Evolutionary conservation across 768 basidiomycete genomes (phyloP), one percentile per base, ranked within the genome.

Genomic region (Calocybe gangraenosa): DNA sequence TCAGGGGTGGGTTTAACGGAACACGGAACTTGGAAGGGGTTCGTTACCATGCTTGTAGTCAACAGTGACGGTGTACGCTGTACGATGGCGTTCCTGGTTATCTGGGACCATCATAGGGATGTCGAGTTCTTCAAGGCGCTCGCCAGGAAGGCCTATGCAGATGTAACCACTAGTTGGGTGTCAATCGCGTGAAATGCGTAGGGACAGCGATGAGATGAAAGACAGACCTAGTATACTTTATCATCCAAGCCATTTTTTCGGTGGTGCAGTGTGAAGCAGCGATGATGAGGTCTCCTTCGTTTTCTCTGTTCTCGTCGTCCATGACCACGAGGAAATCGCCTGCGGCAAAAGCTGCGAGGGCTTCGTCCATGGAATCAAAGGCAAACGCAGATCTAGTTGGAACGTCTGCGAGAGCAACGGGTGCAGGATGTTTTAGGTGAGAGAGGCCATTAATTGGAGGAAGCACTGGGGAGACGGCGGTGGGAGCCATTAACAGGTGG

Each of bases 171-270:
- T 98, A 58, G 20, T 19, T 40, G 22, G 19, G 23, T 18, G n/a
- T 28, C 11, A 18, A 19, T 20, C 25, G 11, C 11, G 25, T 28
- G 25, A 28, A 11, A 28, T n/a, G 28, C 30, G 32, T 33, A 35
- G 37, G 42, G 37, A 33, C 7, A 23, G 28, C 33, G 10, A 10
- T 6, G 21, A 15, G 25, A 22, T 21, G 21, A 7, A 11, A 31
- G 34, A 64, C 79, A 48, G 41, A 94, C 95, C 92, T 96, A 0
- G 92, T 91, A 62, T 94, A 84, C 59, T 87, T 87, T 62, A 99
- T 93, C 79, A 99, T 87, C 92, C 92, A 99, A 0, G 96, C 95
- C 96, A 99, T 98, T 60, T 93, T 90, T 65, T 97, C 90, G 1
- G 92, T 90, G 31, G 93, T 92, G 53, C 90, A 83, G 41, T 82